Evolutionary conservation across 768 basidiomycete species (phyloP).

Genomic region (Psilocybe cubensis): DNA sequence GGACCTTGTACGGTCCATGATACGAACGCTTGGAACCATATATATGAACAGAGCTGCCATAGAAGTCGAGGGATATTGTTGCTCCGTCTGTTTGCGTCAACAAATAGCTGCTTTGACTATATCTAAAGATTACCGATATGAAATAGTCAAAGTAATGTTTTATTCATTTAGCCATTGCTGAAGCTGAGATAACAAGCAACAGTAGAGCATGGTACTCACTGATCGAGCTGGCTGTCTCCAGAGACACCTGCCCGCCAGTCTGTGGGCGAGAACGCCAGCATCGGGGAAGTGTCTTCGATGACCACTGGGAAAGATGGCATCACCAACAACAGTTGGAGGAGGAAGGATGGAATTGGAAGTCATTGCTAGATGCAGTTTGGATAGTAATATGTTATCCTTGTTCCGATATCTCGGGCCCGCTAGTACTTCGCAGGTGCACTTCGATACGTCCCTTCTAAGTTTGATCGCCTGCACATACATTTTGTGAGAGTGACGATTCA

Average conservation of each 20-base stretch:
- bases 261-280: slow-evolving; percentile 4
- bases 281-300: slow-evolving; percentile 14
- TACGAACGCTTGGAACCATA: slow-evolving; percentile 43
- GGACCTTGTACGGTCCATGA: slow-evolving; percentile 36
- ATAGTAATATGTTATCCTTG: background rate
- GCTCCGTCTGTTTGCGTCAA: slow-evolving; percentile 32
- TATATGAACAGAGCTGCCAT: slow-evolving; percentile 40
- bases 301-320: slow-evolving; percentile 9
- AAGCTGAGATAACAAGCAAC: background rate
- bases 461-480: background rate
- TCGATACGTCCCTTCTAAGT: background rate
- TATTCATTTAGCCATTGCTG: background rate
- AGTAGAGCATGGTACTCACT: background rate
- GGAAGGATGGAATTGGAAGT: background rate
- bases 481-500: background rate
- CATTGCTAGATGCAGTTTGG: background rate
- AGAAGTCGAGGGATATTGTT: slow-evolving; percentile 35
- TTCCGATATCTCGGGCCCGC: background rate
- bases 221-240: slow-evolving; percentile 3
- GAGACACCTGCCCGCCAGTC: slow-evolving; percentile 1
- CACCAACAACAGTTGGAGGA: background rate
- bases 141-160: no score
- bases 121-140: slow-evolving; percentile 11
- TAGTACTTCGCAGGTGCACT: background rate
- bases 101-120: slow-evolving; percentile 22